Evolutionary conservation across 345 rosid species (phyloP).

Genomic region (Theobroma cacao): DNA sequence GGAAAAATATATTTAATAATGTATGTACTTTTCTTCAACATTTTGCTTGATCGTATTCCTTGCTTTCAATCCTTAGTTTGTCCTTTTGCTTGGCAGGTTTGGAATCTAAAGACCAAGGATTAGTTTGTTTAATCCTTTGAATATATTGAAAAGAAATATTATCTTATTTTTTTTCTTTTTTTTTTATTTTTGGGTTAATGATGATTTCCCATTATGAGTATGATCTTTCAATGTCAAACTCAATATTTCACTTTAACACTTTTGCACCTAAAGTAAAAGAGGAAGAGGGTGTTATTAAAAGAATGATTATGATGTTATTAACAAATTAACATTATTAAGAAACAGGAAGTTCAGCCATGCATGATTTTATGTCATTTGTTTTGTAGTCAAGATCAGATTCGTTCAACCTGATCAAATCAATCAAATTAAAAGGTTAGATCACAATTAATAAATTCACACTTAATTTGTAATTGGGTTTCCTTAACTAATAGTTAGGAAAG

Average conservation of each 20-base stretch:
- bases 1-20: background rate
- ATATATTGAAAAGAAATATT: background rate
- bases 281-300: background rate
- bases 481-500: background rate
- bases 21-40: background rate
- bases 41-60: background rate
- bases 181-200: no score
- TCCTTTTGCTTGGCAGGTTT: background rate
- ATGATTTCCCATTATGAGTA: background rate
- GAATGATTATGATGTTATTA: slow-evolving; percentile 17
- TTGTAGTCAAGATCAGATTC: background rate
- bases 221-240: slow-evolving; percentile 1
- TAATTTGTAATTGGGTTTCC: background rate
- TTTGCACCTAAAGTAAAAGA: slow-evolving; percentile 8
- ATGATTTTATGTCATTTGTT: background rate
- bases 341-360: background rate
- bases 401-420: background rate
- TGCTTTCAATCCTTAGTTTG: background rate
- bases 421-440: background rate
- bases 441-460: background rate
- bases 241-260: background rate
- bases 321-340: background rate
- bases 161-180: background rate
- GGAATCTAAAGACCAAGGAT: background rate
- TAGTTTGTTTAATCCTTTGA: background rate